Percentiles rank a stretch among this genome's conserved stretches.
Evolutionary conservation across 73 alveolate species (phyloP).

Genomic region (Paramecium octaurelia): DNA sequence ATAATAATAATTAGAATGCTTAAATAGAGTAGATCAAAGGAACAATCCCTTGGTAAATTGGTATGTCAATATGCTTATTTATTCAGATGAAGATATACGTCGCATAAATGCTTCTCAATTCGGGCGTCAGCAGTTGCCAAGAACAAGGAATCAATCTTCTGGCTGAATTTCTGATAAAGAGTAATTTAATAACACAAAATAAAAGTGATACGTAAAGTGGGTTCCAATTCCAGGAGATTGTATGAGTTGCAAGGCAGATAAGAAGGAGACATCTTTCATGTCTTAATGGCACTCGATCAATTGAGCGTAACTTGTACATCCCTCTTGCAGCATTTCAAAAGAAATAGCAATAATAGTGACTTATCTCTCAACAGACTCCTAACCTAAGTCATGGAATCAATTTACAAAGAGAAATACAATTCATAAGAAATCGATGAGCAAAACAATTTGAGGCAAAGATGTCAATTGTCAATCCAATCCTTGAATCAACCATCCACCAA

Average conservation of each 20-base stretch:
- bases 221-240: background rate
- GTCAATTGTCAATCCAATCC: background rate
- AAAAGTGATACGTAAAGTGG: background rate
- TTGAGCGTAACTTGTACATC: background rate
- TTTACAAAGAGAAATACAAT: background rate
- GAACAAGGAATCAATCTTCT: constrained; percentile 6
- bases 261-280: constrained; percentile 41
- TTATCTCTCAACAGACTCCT: background rate
- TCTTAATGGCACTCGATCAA: background rate
- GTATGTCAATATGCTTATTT: background rate
- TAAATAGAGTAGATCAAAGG: constrained; percentile 38
- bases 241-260: constrained; percentile 38
- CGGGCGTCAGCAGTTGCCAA: background rate
- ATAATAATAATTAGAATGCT: background rate
- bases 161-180: background rate
- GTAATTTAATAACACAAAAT: background rate
- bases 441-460: background rate
- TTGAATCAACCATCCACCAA: background rate
- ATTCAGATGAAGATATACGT: background rate
- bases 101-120: constrained; percentile 24
- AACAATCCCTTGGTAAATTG: constrained; percentile 10
- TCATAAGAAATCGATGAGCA: background rate
- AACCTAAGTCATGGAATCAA: constrained; percentile 22
- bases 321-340: background rate
- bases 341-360: background rate